Conservation (phyloP, 2,329 filamentous ascomycete species). For the Cercospora canescens region DNA sequence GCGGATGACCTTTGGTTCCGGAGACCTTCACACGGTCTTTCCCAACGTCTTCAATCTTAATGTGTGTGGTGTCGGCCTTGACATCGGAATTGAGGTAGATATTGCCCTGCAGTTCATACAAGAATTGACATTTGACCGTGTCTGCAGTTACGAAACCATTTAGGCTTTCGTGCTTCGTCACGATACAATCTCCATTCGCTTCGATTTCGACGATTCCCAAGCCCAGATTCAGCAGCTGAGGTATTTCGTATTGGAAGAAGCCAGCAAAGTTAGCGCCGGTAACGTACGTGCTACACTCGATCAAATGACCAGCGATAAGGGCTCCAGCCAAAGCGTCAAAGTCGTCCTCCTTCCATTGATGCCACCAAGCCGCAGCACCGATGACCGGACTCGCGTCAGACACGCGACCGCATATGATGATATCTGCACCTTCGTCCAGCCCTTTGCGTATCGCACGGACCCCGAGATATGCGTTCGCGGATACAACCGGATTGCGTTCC, state of each 20-base stretch:
- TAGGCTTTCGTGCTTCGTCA: slow-evolving; percentile 38
- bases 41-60: slow-evolving; percentile 52
- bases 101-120: slow-evolving; percentile 57
- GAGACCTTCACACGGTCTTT: slow-evolving; percentile 51
- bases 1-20: slow-evolving; percentile 45
- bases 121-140: slow-evolving; percentile 53
- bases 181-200: slow-evolving; percentile 36
- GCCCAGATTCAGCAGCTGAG: slow-evolving; percentile 36
- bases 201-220: slow-evolving; percentile 35
- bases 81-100: slow-evolving; percentile 60
- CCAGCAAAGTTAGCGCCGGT: slow-evolving; percentile 44
- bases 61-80: slow-evolving; percentile 51
- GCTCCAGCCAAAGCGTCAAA: slow-evolving; percentile 41
- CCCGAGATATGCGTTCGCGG: slow-evolving; percentile 42
- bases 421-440: slow-evolving; percentile 42
- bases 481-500: slow-evolving; percentile 25
- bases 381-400: slow-evolving; percentile 45
- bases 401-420: slow-evolving; percentile 45
- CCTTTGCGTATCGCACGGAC: slow-evolving; percentile 44
- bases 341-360: slow-evolving; percentile 40
- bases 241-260: slow-evolving; percentile 39
- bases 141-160: slow-evolving; percentile 44
- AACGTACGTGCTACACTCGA: slow-evolving; percentile 40
- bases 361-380: slow-evolving; percentile 45
- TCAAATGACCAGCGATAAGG: slow-evolving; percentile 43